Evolutionary conservation across 768 basidiomycete genomes (phyloP).

Genomic region (Rossbeevera mucosa): DNA sequence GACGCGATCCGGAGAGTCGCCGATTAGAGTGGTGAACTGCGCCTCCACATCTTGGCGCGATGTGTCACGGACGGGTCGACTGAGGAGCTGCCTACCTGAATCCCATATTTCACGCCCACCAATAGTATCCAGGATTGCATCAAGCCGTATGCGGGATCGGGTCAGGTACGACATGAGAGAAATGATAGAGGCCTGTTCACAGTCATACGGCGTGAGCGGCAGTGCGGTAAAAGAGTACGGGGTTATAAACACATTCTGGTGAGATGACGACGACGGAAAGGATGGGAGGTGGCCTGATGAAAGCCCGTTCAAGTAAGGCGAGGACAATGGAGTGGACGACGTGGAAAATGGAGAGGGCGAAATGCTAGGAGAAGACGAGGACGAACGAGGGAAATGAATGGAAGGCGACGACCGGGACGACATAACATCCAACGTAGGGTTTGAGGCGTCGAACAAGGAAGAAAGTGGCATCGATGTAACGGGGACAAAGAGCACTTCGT

Average conservation of each 20-base stretch:
- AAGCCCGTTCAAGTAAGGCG: slow-evolving; percentile 22
- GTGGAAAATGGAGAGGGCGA: slow-evolving; percentile 33
- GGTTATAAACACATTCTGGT: slow-evolving; percentile 20
- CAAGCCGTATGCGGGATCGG: slow-evolving; percentile 44
- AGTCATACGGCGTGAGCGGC: slow-evolving; percentile 28
- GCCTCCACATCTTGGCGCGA: slow-evolving; percentile 28
- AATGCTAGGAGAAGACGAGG: slow-evolving; percentile 29
- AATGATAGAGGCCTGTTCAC: slow-evolving; percentile 21
- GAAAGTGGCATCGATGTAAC: slow-evolving; percentile 20
- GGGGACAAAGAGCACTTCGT: slow-evolving; percentile 66
- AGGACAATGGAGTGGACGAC: slow-evolving; percentile 31
- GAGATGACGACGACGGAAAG: slow-evolving; percentile 22
- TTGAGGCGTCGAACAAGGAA: slow-evolving; percentile 21
- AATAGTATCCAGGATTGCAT: slow-evolving; percentile 78
- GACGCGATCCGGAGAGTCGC: slow-evolving; percentile 59
- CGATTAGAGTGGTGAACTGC: slow-evolving; percentile 80
- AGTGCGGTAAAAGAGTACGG: slow-evolving; percentile 30
- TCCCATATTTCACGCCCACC: slow-evolving; percentile 81
- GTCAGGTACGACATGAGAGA: slow-evolving; percentile 26
- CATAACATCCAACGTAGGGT: slow-evolving; percentile 14
- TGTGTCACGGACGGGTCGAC: slow-evolving; percentile 27
- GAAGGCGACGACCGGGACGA: slow-evolving; percentile 26
- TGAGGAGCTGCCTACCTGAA: slow-evolving; percentile 59
- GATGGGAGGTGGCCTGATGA: slow-evolving; percentile 26
- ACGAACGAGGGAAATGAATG: slow-evolving; percentile 20